Percentiles rank a stretch among this genome's conserved stretches.
Evolutionary conservation across 108 stramenopile species (phyloP).

Genomic region (Nitzschia sp.): DNA sequence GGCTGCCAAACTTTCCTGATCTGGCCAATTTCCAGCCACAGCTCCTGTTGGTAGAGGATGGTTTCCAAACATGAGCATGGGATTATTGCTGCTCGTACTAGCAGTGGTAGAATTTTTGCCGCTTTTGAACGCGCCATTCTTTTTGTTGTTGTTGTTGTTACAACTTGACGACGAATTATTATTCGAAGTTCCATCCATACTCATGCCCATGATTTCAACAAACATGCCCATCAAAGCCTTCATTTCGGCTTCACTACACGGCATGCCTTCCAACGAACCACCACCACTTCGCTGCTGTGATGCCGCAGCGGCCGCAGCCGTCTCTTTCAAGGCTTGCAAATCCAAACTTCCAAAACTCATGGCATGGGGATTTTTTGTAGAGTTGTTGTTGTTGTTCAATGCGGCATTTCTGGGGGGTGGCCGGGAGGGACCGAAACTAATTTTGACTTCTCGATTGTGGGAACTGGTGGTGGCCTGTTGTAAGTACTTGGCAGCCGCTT

Average conservation of each 20-base stretch:
- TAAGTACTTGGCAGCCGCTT: constrained; percentile 16
- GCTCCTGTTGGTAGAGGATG: constrained; percentile 11
- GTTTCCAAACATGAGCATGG: constrained; percentile 33
- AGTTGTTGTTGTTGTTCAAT: too few relatives aligned
- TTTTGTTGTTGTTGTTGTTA: background rate
- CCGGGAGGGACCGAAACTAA: constrained; percentile 34
- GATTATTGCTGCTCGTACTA: background rate
- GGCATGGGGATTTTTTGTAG: background rate
- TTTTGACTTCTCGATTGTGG: constrained; percentile 24
- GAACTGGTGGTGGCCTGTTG: constrained; percentile 7
- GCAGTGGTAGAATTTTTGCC: too few relatives aligned
- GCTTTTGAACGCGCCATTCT: constrained; percentile 2
- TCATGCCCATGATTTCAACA: constrained; percentile 66
- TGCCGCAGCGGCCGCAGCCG: constrained; percentile 20
- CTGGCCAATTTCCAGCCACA: constrained; percentile 15
- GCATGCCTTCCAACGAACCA: constrained; percentile 24
- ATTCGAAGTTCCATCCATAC: constrained; percentile 22
- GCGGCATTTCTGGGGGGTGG: constrained; percentile 18
- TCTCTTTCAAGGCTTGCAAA: constrained; percentile 33
- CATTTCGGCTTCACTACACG: constrained; percentile 65
- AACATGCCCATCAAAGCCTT: constrained; percentile 69
- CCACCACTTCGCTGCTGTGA: constrained; percentile 1
- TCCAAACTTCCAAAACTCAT: constrained; percentile 30
- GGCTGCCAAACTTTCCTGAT: constrained; percentile 26
- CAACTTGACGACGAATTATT: background rate